A percentile compares a stretch with the other conserved stretches of the same genome.
These are phyloP conservation scores for Alnus glutinosa DNA, from an alignment of 306 rosid genomes.

Conservation along the genomic window DNA sequence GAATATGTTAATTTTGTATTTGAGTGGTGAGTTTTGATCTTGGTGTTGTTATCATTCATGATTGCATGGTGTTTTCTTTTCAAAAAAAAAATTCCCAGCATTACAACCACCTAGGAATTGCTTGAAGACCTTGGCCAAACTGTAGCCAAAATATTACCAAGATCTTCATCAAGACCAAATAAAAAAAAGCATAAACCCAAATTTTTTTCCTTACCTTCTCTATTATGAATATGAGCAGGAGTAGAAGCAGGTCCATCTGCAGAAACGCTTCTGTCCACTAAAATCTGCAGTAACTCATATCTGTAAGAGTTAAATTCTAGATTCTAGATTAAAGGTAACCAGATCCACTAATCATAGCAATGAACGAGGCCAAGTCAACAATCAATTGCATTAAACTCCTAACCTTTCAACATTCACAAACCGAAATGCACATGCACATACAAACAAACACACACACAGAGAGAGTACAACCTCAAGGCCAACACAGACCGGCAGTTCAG, in stretches of 20 bases:
- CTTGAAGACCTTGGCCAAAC: background rate
- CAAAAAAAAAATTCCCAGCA: too few relatives aligned
- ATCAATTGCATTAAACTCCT: background rate
- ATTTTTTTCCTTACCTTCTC: background rate
- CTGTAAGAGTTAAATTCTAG: background rate
- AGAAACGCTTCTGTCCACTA: background rate
- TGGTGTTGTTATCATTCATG: too few relatives aligned
- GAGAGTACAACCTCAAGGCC: conserved; percentile 8
- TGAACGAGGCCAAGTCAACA: background rate
- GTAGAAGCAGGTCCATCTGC: background rate
- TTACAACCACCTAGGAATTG: background rate
- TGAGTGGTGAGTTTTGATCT: too few relatives aligned
- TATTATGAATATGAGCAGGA: conserved; percentile 6
- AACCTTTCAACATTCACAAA: background rate
- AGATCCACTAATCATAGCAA: background rate
- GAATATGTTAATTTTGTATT: too few relatives aligned
- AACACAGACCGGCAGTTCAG: conserved; percentile 7
- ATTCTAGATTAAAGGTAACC: background rate
- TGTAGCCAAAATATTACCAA: background rate
- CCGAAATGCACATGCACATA: background rate
- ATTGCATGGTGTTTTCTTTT: too few relatives aligned
- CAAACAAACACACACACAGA: background rate
- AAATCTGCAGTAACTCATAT: conserved; percentile 11
- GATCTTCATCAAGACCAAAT: background rate
- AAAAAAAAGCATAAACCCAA: background rate